Conservation (phyloP, 305 asterid species). For the Fraxinus ornus region DNA sequence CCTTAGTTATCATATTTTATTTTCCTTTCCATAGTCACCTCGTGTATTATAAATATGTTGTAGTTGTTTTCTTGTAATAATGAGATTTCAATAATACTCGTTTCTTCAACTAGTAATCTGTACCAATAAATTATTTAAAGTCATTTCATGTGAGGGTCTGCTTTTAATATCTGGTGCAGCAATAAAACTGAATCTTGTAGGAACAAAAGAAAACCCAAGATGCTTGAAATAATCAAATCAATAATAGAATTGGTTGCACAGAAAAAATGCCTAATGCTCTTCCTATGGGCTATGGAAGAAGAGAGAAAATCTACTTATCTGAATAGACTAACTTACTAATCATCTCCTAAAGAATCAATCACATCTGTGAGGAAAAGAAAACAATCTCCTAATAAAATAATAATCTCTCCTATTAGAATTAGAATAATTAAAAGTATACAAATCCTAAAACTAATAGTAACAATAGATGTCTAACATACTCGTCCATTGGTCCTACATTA, state of each 20-base stretch:
- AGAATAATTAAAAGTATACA: neutral
- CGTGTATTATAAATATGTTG: too few species aligned
- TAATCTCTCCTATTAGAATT: neutral
- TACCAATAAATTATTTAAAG: neutral
- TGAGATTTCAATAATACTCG: too few species aligned
- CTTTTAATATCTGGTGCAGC: neutral
- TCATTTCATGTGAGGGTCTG: neutral
- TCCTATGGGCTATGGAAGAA: neutral
- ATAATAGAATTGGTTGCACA: neutral
- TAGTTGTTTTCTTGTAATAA: too few species aligned
- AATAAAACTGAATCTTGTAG: neutral
- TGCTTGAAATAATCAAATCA: neutral
- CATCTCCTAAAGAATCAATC: neutral
- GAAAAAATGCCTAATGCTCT: neutral
- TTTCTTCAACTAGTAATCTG: neutral
- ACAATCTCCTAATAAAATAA: neutral
- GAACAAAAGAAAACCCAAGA: neutral
- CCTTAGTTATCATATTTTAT: too few species aligned
- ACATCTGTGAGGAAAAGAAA: neutral
- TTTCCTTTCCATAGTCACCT: too few species aligned
- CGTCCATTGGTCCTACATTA: neutral
- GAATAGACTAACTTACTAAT: neutral
- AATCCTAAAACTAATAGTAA: constrained; percentile 8
- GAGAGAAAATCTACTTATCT: neutral
- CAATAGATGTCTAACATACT: neutral